phyloP scores from a whole-genome alignment of 164 flowering plant species.

The Santalum album region DNA sequence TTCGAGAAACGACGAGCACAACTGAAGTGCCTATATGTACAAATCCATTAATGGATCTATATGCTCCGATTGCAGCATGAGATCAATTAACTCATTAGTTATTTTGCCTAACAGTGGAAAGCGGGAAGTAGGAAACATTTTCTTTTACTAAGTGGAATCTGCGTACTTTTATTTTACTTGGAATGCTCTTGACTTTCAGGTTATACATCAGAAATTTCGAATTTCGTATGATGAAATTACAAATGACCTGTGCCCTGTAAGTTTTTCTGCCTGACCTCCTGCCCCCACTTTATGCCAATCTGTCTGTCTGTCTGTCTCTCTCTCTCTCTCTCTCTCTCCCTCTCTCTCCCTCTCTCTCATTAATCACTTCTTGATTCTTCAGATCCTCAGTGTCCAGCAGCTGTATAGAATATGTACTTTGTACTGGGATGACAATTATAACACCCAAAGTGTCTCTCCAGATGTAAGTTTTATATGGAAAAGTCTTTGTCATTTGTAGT shows the following conservation, averaged over 20 bases:
- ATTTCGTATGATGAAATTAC: constrained; percentile 65
- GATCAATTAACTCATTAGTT: too few relatives aligned
- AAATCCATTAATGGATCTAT: too few relatives aligned
- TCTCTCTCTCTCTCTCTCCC: constrained; percentile 5
- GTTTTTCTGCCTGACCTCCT: constrained; percentile 11
- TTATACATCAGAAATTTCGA: constrained; percentile 53
- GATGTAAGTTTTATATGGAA: constrained; percentile 34
- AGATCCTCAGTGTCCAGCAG: constrained; percentile 78
- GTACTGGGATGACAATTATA: constrained; percentile 76
- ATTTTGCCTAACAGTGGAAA: too few relatives aligned
- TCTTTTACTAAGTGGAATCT: too few relatives aligned
- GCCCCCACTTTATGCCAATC: constrained; percentile 5
- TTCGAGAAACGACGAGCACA: too few relatives aligned
- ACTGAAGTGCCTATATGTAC: too few relatives aligned
- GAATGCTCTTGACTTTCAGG: neutral
- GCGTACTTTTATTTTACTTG: too few relatives aligned
- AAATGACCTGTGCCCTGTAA: constrained; percentile 61
- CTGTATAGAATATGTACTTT: constrained; percentile 73
- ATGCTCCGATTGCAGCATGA: too few relatives aligned
- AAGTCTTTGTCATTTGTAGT: neutral
- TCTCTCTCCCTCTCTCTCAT: constrained; percentile 1
- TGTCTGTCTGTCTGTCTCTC: constrained; percentile 3
- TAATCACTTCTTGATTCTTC: constrained; percentile 15
- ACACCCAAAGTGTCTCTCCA: constrained; percentile 67
- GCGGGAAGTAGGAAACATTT: too few relatives aligned